These are phyloP conservation scores for Gossypium bickii DNA, from an alignment of 345 rosid genomes.

Conservation along the genomic window DNA sequence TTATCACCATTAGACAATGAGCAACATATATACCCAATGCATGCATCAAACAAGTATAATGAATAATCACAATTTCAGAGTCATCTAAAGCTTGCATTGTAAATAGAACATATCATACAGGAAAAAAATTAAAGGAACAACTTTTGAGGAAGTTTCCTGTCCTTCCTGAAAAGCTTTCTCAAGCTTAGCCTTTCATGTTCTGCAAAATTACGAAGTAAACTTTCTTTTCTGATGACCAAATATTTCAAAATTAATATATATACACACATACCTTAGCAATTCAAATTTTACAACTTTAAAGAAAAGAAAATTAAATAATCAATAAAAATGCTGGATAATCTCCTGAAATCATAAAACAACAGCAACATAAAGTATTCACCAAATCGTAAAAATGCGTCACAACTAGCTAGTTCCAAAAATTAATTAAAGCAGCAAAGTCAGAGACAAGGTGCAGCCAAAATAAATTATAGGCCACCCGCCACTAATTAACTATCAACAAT, in stretches of 20 bases:
- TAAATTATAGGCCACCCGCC: not conserved
- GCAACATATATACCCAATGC: not conserved
- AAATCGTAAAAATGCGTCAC: not conserved
- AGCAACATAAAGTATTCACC: not conserved
- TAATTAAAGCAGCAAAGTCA: not conserved
- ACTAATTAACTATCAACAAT: not conserved
- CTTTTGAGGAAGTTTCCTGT: not conserved
- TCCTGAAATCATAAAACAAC: not conserved
- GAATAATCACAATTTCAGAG: not conserved
- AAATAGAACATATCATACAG: not conserved
- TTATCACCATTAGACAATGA: conserved; percentile 16
- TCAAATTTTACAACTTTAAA: not conserved
- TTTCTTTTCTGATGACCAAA: not conserved
- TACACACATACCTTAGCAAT: not conserved
- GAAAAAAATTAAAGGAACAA: not conserved
- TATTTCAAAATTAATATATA: not conserved
- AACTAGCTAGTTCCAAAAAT: not conserved
- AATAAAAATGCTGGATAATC: not conserved
- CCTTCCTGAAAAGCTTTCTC: not conserved
- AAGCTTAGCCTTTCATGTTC: not conserved
- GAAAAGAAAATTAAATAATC: not conserved
- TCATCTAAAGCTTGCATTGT: not conserved
- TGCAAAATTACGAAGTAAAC: not conserved
- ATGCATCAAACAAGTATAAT: not conserved
- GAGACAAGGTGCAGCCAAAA: not conserved